These are phyloP conservation scores for Sphagnum magellanicum DNA, from an alignment of 228 moss, liverwort and hornwort species.

Conservation along the genomic window DNA sequence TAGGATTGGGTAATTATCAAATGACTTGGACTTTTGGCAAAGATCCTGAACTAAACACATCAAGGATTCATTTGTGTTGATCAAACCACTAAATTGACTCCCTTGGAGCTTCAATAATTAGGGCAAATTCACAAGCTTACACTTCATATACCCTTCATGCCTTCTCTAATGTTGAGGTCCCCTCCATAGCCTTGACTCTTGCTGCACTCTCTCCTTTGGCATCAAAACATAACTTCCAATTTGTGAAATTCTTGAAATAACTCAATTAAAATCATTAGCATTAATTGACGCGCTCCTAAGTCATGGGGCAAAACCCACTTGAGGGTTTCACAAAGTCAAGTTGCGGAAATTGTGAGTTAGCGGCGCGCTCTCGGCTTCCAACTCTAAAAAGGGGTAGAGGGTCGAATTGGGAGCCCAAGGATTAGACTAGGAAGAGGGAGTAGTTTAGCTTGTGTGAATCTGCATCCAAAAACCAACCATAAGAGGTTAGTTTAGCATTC, in stretches of 20 bases:
- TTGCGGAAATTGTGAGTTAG: no score
- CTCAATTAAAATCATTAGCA: no score
- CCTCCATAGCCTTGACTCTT: constrained; percentile 63
- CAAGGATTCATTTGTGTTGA: constrained; percentile 70
- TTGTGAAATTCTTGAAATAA: not conserved
- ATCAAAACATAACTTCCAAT: constrained; percentile 6
- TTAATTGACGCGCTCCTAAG: no score
- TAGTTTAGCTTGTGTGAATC: no score
- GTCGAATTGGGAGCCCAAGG: no score
- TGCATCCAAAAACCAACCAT: no score
- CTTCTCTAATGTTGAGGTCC: constrained; percentile 69
- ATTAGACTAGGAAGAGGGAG: no score
- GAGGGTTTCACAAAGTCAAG: no score
- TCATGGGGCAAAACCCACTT: no score
- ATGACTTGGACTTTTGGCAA: constrained; percentile 58
- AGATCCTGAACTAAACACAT: constrained; percentile 64
- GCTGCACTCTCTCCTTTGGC: constrained; percentile 71
- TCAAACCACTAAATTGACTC: constrained; percentile 86
- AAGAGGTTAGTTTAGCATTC: no score
- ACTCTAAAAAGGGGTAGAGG: no score
- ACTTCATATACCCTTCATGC: constrained; percentile 45
- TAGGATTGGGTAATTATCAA: constrained; percentile 44
- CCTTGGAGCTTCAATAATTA: constrained; percentile 67
- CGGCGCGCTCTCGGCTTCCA: no score
- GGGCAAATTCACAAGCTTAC: constrained; percentile 64